Evolutionary conservation across 1,284 basidiomycete species (phyloP), one percentile per base, ranked within the genome.

Genomic region (Fomitopsis pinicola): DNA sequence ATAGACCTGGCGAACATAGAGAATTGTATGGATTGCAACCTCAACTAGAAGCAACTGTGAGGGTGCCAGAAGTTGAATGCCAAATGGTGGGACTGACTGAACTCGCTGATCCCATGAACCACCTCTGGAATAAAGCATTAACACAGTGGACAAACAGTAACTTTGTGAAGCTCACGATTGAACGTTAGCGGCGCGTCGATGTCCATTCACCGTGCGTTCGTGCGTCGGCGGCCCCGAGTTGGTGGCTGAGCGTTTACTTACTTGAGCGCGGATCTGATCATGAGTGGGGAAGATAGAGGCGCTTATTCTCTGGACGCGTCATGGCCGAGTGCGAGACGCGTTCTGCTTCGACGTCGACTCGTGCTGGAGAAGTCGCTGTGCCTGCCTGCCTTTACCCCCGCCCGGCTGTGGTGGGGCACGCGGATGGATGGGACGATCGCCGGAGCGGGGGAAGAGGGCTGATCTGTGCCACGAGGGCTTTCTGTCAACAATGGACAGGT

Each of bases 1-100:
- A 69, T 98, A 98, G 54, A 98, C 83, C 64, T 90, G 87, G 28
- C 96, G 88, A 28, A 95, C 86, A 70, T 93, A 97, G 1, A 98
- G 82, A 62, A 98, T 92, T 1, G 89, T 91, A 72, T 98, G 95
- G 62, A 97, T 88, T 1, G 93, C 91, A 28, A 96, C 91, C 73
- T 98, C 96, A 67, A 98, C 94, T 96, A 60, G 5, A n/a, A 19
- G n/a, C 22, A 48, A 42, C 2, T 28, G 42, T 55, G 30, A 17
- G 54, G 30, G 42, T 33, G 58, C 42, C 42, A 28, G 10, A 48
- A 14, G n/a, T 54, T 10, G 45, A 46, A 15, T 45, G 19, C 22
- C 22, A 22, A 33, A 30, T 14, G 38, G 22, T 15, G 36, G 4
- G 22, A 55, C 67, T 42, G 63, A 89, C 88, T 84, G 75, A 90